phyloP scores from a whole-genome alignment of 2,329 filamentous ascomycete species.

The Didymella arachidicola region DNA sequence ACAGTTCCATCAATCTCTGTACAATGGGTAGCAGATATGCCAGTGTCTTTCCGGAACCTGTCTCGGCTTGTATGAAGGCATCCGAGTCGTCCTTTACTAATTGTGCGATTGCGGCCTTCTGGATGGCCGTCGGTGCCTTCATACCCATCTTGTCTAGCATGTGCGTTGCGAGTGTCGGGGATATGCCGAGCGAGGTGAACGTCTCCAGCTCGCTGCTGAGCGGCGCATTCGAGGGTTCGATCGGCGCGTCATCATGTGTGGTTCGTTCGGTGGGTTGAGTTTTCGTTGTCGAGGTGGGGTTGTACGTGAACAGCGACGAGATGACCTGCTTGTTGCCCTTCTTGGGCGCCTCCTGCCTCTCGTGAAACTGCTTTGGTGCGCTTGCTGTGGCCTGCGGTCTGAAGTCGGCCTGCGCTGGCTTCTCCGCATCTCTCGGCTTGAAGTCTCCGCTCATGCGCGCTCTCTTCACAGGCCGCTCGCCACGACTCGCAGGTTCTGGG shows the following conservation, averaged over 20 bases:
- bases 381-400: conserved; percentile 41
- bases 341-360: conserved; percentile 45
- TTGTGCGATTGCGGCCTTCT: conserved; percentile 85
- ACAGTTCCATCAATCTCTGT: conserved; percentile 83
- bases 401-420: conserved; percentile 32
- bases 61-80: conserved; percentile 96
- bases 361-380: conserved; percentile 40
- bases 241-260: conserved; percentile 52
- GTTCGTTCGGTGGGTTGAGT: conserved; percentile 43
- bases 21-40: conserved; percentile 95
- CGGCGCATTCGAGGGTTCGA: conserved; percentile 88
- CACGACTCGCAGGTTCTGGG: conserved; percentile 24
- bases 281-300: conserved; percentile 75
- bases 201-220: conserved; percentile 82
- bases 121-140: conserved; percentile 92
- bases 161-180: conserved; percentile 79
- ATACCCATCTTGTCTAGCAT: conserved; percentile 84
- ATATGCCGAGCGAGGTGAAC: conserved; percentile 86
- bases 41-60: conserved; percentile 95
- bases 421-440: conserved; percentile 37
- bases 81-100: conserved; percentile 82
- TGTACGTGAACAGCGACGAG: conserved; percentile 91
- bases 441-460: conserved; percentile 51
- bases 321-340: conserved; percentile 70
- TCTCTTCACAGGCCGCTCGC: conserved; percentile 45